Base-by-base conservation (phyloP, 805 yeast species). In the Peterozyma xylosa region DNA sequence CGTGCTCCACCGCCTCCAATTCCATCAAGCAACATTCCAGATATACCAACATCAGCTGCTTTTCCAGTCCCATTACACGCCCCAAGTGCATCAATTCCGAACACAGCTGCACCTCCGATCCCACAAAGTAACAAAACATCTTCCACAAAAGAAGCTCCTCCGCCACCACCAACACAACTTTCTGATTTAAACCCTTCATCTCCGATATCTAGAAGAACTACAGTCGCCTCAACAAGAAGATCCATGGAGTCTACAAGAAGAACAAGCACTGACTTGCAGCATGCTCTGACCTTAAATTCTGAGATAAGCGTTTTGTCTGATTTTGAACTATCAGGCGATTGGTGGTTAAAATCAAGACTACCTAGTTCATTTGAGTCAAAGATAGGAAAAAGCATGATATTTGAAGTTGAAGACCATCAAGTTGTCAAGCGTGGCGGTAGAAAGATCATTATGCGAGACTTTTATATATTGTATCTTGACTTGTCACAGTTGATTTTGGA, bases 381-480 rank as follows among this genome's bases (percentile, higher is more conserved):
- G 41, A 59, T 64, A 16, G 74, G 74, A 2, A 67, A 60, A 36
- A 84, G 80, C 16, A 56, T 80, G 30, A 66, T 76, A 14, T 78
- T 62, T 57, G 96, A 88, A 58, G 73, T 79, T 17, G 96, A 88
- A 45, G 75, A 77, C 27, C 66, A 71, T 46, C 55, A 56, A 11
- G 63, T 82, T 7, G 51, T 51, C 11, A 85, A 83, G 54, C 74
- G 96, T 51, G 76, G 77, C 11, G 76, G 76, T 18, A 64, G 78
- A 36, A 50, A 48, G 2, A 62, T 73, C 6, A 62, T 69, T 4
- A 67, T 74, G 49, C 70, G 83, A 43, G 89, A 83, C 50, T 79
- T 84, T 50, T 87, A 86, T 56, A 68, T 88, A 11, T 62, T 89
- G 35, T 82, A 79, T 59, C 78, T 75, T 48, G 95, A 86, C 57